Base-by-base conservation (phyloP, 371 early-diverging fungal species). In the Batkoa obscura region DNA sequence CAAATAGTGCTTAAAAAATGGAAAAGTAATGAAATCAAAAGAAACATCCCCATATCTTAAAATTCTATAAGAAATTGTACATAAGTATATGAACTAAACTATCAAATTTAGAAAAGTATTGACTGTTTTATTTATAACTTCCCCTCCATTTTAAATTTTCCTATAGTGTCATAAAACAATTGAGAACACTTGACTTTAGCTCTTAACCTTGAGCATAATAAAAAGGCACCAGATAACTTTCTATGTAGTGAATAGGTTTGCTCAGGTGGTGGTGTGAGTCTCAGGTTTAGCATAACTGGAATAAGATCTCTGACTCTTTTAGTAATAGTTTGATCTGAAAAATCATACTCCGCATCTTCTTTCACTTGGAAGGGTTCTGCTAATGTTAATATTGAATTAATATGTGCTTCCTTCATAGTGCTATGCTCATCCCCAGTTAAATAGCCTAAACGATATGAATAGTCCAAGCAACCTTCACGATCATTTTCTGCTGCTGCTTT, bases 221-320 rank as follows among this genome's bases (percentile, higher is more conserved):
- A 67, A 62, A 90, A 95, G 0, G 86, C 88, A 0, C 97, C 96
- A 4, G 87, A 86, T 23, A 97, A 71, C 63, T 94, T 95, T 50
- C 96, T 76, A 60, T 97, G 97, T 62, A 95, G 71, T 13, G 90
- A 86, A 65, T 95, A 95, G 1, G 89, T 88, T 63, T 90, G 95
- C 58, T 94, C 95, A 3, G 97, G 97, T 13, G 97, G 97, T 3
- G 97, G 96, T 3, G 91, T 93, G 51, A 97, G 64, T 35, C 96
- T 71, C 58, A 94, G 83, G 46, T 81, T 74, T 52, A 97, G 74
- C 94, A 97, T 97, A 12, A 84, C 78, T 4, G 97, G 97, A 56
- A 97, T 93, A 10, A 83, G 78, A 32, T 80, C 79, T 43, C 88
- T 80, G 13, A 97, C 88, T 0, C 83, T 71, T 23, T 64, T 65